A percentile compares a stretch with the other conserved stretches of the same genome.
These are phyloP conservation scores for Mycena citricolor DNA, from an alignment of 1,284 basidiomycete species.

Conservation along the genomic window DNA sequence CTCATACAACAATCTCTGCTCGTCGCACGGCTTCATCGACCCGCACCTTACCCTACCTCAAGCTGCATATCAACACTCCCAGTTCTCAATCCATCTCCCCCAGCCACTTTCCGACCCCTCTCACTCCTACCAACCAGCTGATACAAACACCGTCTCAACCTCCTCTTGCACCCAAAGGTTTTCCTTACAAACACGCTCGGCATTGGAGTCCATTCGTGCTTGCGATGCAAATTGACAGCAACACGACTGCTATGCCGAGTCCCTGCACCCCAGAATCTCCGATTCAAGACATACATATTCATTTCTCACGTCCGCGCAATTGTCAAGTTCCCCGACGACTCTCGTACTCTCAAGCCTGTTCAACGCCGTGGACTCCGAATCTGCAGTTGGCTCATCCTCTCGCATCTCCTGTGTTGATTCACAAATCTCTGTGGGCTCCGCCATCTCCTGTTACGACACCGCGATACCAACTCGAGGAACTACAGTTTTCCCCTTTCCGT, in stretches of 20 bases:
- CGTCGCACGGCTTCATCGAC: too few relatives aligned
- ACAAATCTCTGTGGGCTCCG: conserved; percentile 11
- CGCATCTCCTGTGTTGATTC: conserved; percentile 23
- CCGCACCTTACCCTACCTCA: too few relatives aligned
- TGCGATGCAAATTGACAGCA: conserved; percentile 12
- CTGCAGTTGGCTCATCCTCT: conserved; percentile 11
- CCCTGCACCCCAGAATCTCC: conserved; percentile 16
- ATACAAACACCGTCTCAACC: conserved; percentile 22
- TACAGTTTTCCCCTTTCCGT: conserved; percentile 20
- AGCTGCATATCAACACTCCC: conserved; percentile 2
- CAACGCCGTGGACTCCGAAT: conserved; percentile 16
- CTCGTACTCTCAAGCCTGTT: conserved; percentile 18
- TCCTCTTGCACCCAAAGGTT: conserved; percentile 9
- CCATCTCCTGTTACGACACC: conserved; percentile 13
- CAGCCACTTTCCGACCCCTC: conserved; percentile 20
- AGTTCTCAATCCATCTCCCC: conserved; percentile 15
- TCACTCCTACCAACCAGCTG: conserved; percentile 24
- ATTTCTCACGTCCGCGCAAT: conserved; percentile 7
- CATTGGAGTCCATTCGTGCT: conserved; percentile 10
- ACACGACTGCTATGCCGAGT: conserved; percentile 6
- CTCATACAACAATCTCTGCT: too few relatives aligned
- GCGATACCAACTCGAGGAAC: conserved; percentile 16
- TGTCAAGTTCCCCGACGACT: conserved; percentile 18
- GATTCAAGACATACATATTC: too few relatives aligned
- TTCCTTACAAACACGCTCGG: conserved; percentile 12